Evolutionary conservation across 2,329 filamentous ascomycete species (phyloP).

Genomic region (Colletotrichum abscissum): DNA sequence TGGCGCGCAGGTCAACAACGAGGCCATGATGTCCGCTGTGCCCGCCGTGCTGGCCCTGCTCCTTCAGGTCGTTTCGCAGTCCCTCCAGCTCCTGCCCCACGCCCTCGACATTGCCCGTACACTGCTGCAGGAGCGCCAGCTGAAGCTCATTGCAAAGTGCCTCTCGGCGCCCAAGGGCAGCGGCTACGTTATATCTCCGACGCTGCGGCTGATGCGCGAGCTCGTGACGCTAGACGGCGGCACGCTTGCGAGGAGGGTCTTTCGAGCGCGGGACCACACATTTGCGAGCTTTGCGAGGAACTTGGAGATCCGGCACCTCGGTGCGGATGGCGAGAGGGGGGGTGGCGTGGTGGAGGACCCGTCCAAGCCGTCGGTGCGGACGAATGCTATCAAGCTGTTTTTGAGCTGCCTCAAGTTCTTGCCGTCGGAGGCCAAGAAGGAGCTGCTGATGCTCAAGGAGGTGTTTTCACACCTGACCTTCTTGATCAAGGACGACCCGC

Average conservation of each 20-base stretch:
- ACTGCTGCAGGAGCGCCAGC: slow-evolving; percentile 81
- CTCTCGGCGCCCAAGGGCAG: slow-evolving; percentile 84
- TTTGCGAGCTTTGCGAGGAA: slow-evolving; percentile 85
- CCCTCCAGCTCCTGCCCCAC: slow-evolving; percentile 79
- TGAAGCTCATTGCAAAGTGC: slow-evolving; percentile 83
- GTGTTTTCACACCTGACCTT: slow-evolving; percentile 86
- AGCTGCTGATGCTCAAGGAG: slow-evolving; percentile 83
- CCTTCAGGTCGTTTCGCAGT: slow-evolving; percentile 79
- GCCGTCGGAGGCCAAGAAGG: slow-evolving; percentile 79
- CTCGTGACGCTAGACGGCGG: slow-evolving; percentile 89
- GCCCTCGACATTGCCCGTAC: slow-evolving; percentile 85
- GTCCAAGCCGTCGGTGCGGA: slow-evolving; percentile 81
- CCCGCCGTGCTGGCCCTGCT: slow-evolving; percentile 85
- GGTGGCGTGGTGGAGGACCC: slow-evolving; percentile 66
- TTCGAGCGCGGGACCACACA: slow-evolving; percentile 81
- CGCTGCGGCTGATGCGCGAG: slow-evolving; percentile 86
- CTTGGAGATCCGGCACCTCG: slow-evolving; percentile 73
- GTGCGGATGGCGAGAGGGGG: slow-evolving; percentile 51
- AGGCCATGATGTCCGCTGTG: slow-evolving; percentile 82
- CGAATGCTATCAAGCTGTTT: slow-evolving; percentile 85
- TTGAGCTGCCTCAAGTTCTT: slow-evolving; percentile 84
- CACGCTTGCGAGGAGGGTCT: slow-evolving; percentile 79
- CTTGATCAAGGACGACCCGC: slow-evolving; percentile 80
- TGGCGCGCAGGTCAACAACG: slow-evolving; percentile 82
- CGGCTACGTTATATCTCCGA: slow-evolving; percentile 89